Percentiles rank a stretch among this genome's conserved stretches.
Evolutionary conservation across 169 alveolate genomes (phyloP).

Genomic region (Plasmodium fragile): DNA sequence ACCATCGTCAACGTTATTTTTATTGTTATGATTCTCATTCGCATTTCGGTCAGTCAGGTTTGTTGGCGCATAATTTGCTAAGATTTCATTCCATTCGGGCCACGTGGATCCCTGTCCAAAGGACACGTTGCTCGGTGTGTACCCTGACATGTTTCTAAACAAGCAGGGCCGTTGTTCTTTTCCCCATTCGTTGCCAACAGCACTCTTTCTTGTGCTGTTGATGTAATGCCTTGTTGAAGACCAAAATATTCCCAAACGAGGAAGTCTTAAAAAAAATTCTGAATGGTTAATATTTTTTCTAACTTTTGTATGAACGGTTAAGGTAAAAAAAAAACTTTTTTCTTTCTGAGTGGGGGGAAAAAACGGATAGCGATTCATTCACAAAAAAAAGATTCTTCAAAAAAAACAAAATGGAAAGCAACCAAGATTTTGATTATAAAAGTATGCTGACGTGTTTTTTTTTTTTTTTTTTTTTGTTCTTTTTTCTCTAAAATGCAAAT

Average conservation of each 20-base stretch:
- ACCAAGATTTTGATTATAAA: not conserved
- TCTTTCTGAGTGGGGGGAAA: not conserved
- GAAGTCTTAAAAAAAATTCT: not conserved
- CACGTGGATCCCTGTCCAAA: not conserved
- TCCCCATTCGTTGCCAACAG: not conserved
- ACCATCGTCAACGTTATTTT: not conserved
- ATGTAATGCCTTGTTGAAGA: not conserved
- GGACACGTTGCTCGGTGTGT: not conserved
- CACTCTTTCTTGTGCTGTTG: not conserved
- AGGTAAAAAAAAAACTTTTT: not conserved
- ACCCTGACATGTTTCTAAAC: not conserved
- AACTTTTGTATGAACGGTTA: not conserved
- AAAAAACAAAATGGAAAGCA: not conserved
- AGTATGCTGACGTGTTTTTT: not conserved
- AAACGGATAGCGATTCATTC: not conserved
- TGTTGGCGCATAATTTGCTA: not conserved
- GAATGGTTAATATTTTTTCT: not conserved
- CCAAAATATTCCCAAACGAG: not conserved
- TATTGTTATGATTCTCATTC: not conserved
- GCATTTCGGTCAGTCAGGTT: not conserved
- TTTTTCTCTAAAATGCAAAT: not conserved
- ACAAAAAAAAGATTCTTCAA: not conserved
- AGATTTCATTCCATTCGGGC: not conserved
- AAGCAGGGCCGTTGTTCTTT: not conserved
- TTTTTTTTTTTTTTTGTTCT: no score